Base-by-base conservation (phyloP, 208 protist species). In the Trypanosoma rangeli region DNA sequence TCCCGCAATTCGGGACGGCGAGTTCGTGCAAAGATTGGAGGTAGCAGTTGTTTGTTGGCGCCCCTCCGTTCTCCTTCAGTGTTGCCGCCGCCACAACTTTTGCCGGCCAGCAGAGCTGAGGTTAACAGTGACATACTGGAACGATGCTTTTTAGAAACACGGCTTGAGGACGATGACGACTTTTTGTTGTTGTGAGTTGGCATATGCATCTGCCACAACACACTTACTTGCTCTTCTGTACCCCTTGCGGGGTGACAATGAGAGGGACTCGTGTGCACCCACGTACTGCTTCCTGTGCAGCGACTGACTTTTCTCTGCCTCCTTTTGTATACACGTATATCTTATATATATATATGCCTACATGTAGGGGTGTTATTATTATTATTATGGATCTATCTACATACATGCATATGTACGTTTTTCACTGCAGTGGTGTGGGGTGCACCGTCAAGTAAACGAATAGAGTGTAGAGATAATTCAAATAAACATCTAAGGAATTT, bases 81-180 rank as follows among this genome's bases (percentile, higher is more conserved):
- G 0, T 58, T 67, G 18, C 82, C 79, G 13, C 73, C 85, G 13
- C n/a, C 81, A 46, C 61, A 80, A 22, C n/a, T 85, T 29, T 75
- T 94, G 35, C 88, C 88, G 3, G 74, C 74, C 20, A 89, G 80
- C 55, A 82, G 76, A 12, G 60, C 70, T n/a, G 84, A 89, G 42
- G 75, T 89, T 57, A 78, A 77, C 20, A 80, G 82, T 60, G 81
- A 86, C 53, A 53, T 87, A 24, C 66, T 94, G 3, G 81, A 89
- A 44, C 67, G 68, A 7, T 85, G 80, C 46, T 68, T 94, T 33
- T 80, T 84, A 67, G 83, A 83, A 3, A 74, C 72, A 13, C 48
- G 66, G 33, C 66, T 92, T 5, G 62, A 77, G 7, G 82, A 85
- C 22, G 79, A 82, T 49, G 80, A 86, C 46, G 29, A 55, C 13